Base-by-base conservation (phyloP, 1,284 basidiomycete genomes). In the Xanthoconium separans region DNA sequence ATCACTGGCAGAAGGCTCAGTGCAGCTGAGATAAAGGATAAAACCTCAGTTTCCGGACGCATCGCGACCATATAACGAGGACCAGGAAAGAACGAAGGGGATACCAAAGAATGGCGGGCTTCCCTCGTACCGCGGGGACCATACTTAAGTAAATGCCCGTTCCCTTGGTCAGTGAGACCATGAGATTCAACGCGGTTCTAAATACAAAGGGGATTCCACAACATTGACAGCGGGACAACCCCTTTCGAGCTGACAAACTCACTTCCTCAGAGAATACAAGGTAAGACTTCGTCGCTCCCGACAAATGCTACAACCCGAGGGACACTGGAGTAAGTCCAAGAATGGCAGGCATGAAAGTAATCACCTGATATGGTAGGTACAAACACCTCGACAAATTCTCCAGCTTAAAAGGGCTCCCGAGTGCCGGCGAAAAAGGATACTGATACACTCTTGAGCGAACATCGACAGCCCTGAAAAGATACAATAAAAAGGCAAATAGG, bases 21-120 rank as follows among this genome's bases (percentile, higher is more conserved):
- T 29, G 63, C 62, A 16, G 71, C 68, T 57, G 75, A 79, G 44
- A 81, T 57, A 62, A 85, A 77, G 13, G 83, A 82, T 33, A 83
- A 58, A 18, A 68, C 69, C 29, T 77, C 69, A 42, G 81, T 68
- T 63, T 76, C 77, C 50, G 72, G 61, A 50, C 73, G 73, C 82
- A 85, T 85, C 51, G 24, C 39, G 41, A 50, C n/a, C 39, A 52
- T 34, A 54, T 40, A 57, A 42, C 33, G 44, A 48, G 47, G 48
- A 39, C 41, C 30, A n/a, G 31, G 47, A 57, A 56, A 31, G 42
- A 60, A 48, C 24, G 51, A 58, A 58, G 44, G 47, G 48, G 51
- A 44, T 44, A 61, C 59, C 44, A 39, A 53, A 47, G 50, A 29
- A 20, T 52, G 20, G 33, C 34, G 15, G 44, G 27, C n/a, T 44